Conservation (phyloP, 2,329 filamentous ascomycete species). For the Bipolaris victoriae region DNA sequence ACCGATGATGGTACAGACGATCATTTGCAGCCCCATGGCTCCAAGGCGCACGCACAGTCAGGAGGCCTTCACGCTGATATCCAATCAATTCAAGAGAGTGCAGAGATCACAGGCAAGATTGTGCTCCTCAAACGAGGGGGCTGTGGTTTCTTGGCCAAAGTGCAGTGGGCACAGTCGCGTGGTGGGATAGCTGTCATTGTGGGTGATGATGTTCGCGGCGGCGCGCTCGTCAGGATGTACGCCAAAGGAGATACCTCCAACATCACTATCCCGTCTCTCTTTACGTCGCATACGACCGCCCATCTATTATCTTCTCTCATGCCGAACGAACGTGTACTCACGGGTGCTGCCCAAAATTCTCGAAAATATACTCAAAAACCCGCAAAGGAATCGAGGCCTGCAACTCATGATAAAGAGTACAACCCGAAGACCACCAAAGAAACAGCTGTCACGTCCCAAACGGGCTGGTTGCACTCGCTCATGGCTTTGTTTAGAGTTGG, state of each 20-base stretch:
- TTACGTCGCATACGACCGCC: slow-evolving; percentile 93
- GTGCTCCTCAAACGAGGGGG: slow-evolving; percentile 90
- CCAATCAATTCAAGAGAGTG: slow-evolving; percentile 86
- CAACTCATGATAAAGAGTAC: neutral
- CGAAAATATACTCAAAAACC: neutral
- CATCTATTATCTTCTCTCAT: slow-evolving; percentile 89
- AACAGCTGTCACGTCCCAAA: slow-evolving; percentile 15
- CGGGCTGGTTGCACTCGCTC: slow-evolving; percentile 56
- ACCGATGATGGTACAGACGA: slow-evolving; percentile 81
- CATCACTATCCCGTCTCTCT: slow-evolving; percentile 89
- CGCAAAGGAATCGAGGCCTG: neutral
- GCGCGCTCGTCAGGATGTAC: slow-evolving; percentile 94
- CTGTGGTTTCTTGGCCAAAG: slow-evolving; percentile 95
- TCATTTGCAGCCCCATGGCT: slow-evolving; percentile 65
- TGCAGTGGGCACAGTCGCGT: slow-evolving; percentile 92
- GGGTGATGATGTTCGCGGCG: slow-evolving; percentile 88
- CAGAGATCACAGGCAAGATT: slow-evolving; percentile 92
- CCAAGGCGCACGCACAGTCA: slow-evolving; percentile 32
- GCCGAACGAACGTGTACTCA: slow-evolving; percentile 51
- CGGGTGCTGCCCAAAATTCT: neutral
- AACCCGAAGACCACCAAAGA: neutral
- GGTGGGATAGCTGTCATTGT: slow-evolving; percentile 91
- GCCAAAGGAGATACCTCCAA: slow-evolving; percentile 96
- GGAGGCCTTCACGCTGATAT: slow-evolving; percentile 75
- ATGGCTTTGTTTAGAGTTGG: slow-evolving; percentile 53